Evolutionary conservation across 768 basidiomycete genomes (phyloP).

Genomic region (Leccinum variicolor): DNA sequence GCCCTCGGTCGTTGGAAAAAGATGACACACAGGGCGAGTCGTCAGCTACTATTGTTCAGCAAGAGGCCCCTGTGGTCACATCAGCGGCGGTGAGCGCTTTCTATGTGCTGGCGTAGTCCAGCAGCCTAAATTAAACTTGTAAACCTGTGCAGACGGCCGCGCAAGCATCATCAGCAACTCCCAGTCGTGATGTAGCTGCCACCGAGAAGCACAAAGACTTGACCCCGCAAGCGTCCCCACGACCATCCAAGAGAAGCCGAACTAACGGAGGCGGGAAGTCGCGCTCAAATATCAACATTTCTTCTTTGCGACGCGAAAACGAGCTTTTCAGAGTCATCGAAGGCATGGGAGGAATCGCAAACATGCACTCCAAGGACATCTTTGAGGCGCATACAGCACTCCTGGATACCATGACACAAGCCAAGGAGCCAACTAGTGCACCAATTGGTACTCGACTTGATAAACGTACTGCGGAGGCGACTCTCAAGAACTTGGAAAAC

Average conservation of each 20-base stretch:
- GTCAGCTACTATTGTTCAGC: neutral
- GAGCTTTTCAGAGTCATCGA: conserved; percentile 70
- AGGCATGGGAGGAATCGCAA: conserved; percentile 62
- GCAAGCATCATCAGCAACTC: neutral
- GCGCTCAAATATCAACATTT: conserved; percentile 59
- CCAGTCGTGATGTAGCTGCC: neutral
- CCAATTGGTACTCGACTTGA: conserved; percentile 68
- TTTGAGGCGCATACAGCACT: conserved; percentile 62
- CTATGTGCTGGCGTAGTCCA: neutral
- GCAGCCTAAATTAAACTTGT: neutral
- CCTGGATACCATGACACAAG: conserved; percentile 51
- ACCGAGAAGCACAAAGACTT: conserved; percentile 16
- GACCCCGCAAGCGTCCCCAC: conserved; percentile 1
- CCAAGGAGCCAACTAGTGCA: conserved; percentile 68
- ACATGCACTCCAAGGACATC: conserved; percentile 65
- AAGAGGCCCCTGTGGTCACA: neutral
- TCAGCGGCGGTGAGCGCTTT: conserved; percentile 4
- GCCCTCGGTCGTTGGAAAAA: neutral
- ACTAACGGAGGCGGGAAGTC: conserved; percentile 8
- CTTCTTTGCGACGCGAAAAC: conserved; percentile 75
- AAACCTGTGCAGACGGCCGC: neutral
- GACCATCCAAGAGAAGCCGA: conserved; percentile 24
- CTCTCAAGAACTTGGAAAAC: conserved; percentile 58
- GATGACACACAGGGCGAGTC: neutral
- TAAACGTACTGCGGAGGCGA: conserved; percentile 63